These are phyloP conservation scores for Clitopilus passeckerianus DNA, from an alignment of 768 basidiomycete species.

Conservation along the genomic window DNA sequence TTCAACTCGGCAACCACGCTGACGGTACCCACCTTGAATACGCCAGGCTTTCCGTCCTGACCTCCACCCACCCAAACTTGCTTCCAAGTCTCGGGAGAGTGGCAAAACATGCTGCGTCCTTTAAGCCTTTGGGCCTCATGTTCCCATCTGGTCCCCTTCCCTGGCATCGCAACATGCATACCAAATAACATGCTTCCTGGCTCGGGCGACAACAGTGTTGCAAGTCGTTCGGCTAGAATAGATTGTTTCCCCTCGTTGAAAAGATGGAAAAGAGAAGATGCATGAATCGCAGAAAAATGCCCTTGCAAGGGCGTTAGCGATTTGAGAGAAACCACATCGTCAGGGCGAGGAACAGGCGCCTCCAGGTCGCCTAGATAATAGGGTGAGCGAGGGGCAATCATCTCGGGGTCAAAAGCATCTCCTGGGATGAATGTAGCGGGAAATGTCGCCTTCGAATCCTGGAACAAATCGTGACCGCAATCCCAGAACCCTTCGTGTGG, in stretches of 20 bases:
- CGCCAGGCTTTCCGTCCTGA: background rate
- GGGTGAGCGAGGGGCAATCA: slow-evolving; percentile 28
- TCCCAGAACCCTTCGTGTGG: slow-evolving; percentile 48
- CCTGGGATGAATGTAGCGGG: slow-evolving; percentile 53
- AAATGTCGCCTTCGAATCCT: slow-evolving; percentile 43
- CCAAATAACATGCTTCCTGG: slow-evolving; percentile 3
- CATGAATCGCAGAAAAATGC: slow-evolving; percentile 36
- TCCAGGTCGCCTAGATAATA: slow-evolving; percentile 10
- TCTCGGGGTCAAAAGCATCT: slow-evolving; percentile 41
- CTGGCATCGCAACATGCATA: background rate
- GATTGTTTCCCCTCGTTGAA: background rate
- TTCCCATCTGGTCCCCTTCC: background rate
- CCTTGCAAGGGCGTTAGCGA: slow-evolving; percentile 34
- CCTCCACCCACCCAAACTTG: background rate
- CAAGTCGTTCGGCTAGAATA: background rate
- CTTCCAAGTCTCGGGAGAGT: slow-evolving; percentile 2
- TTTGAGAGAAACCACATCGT: slow-evolving; percentile 19
- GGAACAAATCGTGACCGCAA: slow-evolving; percentile 58
- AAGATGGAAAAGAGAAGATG: slow-evolving; percentile 18
- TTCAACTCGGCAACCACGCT: slow-evolving; percentile 6
- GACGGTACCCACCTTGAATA: background rate
- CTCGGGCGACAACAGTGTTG: background rate
- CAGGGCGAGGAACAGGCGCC: slow-evolving; percentile 10
- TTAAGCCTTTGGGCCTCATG: background rate
- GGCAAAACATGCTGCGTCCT: background rate